Base-by-base conservation (phyloP, 2,329 filamentous ascomycete genomes). In the Juglanconis oblonga region DNA sequence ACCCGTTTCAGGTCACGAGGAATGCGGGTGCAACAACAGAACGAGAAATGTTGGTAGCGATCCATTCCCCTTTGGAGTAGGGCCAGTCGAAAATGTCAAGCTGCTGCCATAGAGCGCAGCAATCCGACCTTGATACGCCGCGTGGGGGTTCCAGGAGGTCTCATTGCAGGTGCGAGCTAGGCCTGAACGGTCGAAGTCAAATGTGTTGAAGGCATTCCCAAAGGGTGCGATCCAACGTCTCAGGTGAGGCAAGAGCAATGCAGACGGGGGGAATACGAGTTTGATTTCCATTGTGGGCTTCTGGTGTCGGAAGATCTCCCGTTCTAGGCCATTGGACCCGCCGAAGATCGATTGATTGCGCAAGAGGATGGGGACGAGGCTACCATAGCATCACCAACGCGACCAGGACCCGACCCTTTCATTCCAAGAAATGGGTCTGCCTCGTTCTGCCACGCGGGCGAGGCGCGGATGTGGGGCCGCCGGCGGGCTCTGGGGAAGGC, bases 141-240 rank as follows among this genome's bases (percentile, higher is more conserved):
- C 50, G 33, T 52, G 58, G 44, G 58, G 48, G n/a, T 32, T 29
- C 52, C 58, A 52, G 42, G 58, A 51, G 33, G 17, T 44, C 29
- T 24, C 47, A 29, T 35, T 48, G 48, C 11, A 38, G 13, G 29
- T 44, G 52, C 33, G 48, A 35, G 29, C 58, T 60, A 60, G 33
- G 53, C 58, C 38, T 24, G 53, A 60, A 52, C 10, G 14, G 58
- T 60, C 58, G 49, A 57, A 17, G 17, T 61, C 42, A 57, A 58
- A 58, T 38, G 45, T 24, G 17, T 17, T 50, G 52, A 62, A 54
- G 56, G 56, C 47, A 59, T 62, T 59, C 38, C 59, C 56, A 45
- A 48, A 52, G 49, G 49, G 33, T 35, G 24, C 32, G 17, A 50
- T 31, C 35, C 29, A 24, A 49, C 52, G 59, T 59, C 57, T 62